These are phyloP conservation scores for Solanum verrucosum DNA, from an alignment of 257 asterid species.

Conservation along the genomic window DNA sequence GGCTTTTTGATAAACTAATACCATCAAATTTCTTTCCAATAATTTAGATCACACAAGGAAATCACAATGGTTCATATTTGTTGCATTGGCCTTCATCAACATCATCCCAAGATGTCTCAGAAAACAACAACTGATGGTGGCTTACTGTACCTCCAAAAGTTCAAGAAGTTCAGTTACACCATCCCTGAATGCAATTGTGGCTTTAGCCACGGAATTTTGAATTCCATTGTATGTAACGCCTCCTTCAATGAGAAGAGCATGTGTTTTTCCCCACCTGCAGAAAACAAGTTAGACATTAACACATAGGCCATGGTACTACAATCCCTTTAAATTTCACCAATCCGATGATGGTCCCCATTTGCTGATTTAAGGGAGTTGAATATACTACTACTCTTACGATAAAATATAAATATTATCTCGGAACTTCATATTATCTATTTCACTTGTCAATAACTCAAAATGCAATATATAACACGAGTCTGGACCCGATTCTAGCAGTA, in stretches of 20 bases:
- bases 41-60: neutral
- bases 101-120: slow-evolving; percentile 3
- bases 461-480: neutral
- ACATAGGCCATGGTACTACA: neutral
- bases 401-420: neutral
- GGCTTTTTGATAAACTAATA: neutral
- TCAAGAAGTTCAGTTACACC: slow-evolving; percentile 86
- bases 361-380: neutral
- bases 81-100: neutral
- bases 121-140: neutral
- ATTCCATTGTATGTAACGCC: slow-evolving; percentile 62
- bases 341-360: neutral
- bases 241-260: slow-evolving; percentile 86
- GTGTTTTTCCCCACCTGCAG: slow-evolving; percentile 91
- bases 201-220: slow-evolving; percentile 60
- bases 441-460: neutral
- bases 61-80: neutral
- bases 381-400: neutral
- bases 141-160: slow-evolving; percentile 61
- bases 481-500: neutral
- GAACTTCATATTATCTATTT: neutral
- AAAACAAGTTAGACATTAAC: neutral
- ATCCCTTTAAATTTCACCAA: neutral
- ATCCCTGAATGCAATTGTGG: slow-evolving; percentile 69
- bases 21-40: neutral